A percentile compares a stretch with the other conserved stretches of the same genome.
These are phyloP conservation scores for Trifolium fragiferum DNA, from an alignment of 306 rosid genomes.

Conservation along the genomic window DNA sequence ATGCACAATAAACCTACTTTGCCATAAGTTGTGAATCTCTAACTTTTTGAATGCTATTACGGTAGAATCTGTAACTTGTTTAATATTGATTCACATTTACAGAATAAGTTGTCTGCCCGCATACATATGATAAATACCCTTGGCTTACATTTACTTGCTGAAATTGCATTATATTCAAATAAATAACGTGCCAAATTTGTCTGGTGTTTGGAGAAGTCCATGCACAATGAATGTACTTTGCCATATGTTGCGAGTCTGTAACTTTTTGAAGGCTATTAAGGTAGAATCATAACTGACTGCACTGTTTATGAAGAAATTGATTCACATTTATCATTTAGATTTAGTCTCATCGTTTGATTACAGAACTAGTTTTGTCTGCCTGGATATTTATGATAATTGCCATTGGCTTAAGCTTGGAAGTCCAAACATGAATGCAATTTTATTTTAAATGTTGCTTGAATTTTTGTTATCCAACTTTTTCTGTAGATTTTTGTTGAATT, in stretches of 20 bases:
- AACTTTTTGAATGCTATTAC: slow-evolving; percentile 4
- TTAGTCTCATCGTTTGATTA: slow-evolving; percentile 17
- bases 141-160: not conserved
- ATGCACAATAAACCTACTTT: not conserved
- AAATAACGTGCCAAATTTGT: not conserved
- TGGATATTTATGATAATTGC: not conserved
- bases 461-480: not conserved
- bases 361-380: not conserved
- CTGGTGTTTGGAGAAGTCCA: not conserved
- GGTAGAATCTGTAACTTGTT: not conserved
- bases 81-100: not conserved
- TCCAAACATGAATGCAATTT: not conserved
- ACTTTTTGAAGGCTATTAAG: slow-evolving; percentile 3
- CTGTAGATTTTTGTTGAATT: slow-evolving; percentile 1
- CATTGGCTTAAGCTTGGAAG: not conserved
- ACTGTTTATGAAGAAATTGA: not conserved
- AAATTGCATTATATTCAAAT: slow-evolving; percentile 10
- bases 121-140: not conserved
- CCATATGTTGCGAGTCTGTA: not conserved
- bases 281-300: not conserved
- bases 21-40: slow-evolving; percentile 5
- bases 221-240: not conserved
- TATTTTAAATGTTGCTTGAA: not conserved
- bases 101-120: not conserved
- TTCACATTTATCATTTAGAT: not conserved